Evolutionary conservation across 2,329 filamentous ascomycete genomes (phyloP), one percentile per base, ranked within the genome.

Genomic region (Microascus cirrosus): DNA sequence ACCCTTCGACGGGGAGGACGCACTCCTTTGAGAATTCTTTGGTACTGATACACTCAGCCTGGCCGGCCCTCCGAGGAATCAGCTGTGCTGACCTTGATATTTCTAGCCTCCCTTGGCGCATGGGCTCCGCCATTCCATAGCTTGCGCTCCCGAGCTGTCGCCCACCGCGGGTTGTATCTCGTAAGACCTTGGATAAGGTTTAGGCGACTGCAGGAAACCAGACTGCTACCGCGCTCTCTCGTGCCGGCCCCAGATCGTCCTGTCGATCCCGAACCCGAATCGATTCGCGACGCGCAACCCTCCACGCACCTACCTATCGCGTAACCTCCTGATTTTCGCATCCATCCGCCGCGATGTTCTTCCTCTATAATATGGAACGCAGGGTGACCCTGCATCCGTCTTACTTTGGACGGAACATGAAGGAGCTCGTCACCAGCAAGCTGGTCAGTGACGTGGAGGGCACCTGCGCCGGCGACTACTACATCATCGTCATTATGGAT

Each of bases 401-500:
- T 13, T 99, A 95, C 76, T 97, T 99, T 70, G 92, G 92, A 59
- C 87, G 90, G 62, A 90, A 94, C 69, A 95, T 96, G 78, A 87
- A 93, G 66, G 88, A 95, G 65, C 86, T 95, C 66, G 89, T 99
- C 48, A 93, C 89, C 56, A 87, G 88, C 65, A 91, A 93, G 72
- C 84, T 99, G 32, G 82, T 96, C 63, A 87, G 89, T 68, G 93
- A 97, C 69, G 90, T 96, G 61, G 94, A 99, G 74, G 94, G 94
- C 25, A 93, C 89, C 50, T 96, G 92, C 73, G 94, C 91, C 2
- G 94, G 94, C 59, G 90, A 90, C 70, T 96, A 95, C 78, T 97
- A 94, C 73, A 95, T 99, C 69, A 94, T 99, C 66, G 94, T 91
- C 68, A 95, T 99, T 67, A 93, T 99, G 84, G 92, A 96, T 72